These are phyloP conservation scores for Bipolaris sorokiniana DNA, from an alignment of 2,329 filamentous ascomycete species.

Conservation along the genomic window DNA sequence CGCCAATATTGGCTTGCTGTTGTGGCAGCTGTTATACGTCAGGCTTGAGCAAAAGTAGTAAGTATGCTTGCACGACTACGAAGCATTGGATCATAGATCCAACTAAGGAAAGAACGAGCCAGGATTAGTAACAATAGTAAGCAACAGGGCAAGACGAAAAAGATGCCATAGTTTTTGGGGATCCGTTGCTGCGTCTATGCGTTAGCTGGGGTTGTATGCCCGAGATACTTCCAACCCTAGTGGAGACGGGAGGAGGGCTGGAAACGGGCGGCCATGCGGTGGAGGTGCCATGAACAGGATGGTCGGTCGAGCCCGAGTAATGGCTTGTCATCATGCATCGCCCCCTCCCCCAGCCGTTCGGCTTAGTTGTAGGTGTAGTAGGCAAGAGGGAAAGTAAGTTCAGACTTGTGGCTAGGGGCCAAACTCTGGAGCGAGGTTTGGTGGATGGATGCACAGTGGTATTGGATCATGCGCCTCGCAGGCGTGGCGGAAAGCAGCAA, in stretches of 20 bases:
- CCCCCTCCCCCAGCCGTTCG: background rate
- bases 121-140: background rate
- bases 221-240: background rate
- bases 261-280: background rate
- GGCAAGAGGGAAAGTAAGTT: slow-evolving; percentile 1
- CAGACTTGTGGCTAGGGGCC: slow-evolving; percentile 6
- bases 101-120: slow-evolving; percentile 17
- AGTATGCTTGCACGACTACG: slow-evolving; percentile 5
- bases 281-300: background rate
- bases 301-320: background rate
- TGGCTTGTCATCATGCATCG: slow-evolving; percentile 2
- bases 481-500: slow-evolving; percentile 1
- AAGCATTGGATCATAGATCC: slow-evolving; percentile 11
- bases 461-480: background rate
- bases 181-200: slow-evolving; percentile 6
- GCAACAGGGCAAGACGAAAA: slow-evolving; percentile 4
- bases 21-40: slow-evolving; percentile 27
- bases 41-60: slow-evolving; percentile 19
- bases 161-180: slow-evolving; percentile 4
- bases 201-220: slow-evolving; percentile 3
- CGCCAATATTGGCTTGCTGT: slow-evolving; percentile 26
- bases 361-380: slow-evolving; percentile 1
- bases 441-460: background rate
- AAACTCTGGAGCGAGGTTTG: slow-evolving; percentile 7
- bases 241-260: background rate